Evolutionary conservation across 306 rosid genomes (phyloP), one percentile per base, ranked within the genome.

Genomic region (Biancaea sappan): DNA sequence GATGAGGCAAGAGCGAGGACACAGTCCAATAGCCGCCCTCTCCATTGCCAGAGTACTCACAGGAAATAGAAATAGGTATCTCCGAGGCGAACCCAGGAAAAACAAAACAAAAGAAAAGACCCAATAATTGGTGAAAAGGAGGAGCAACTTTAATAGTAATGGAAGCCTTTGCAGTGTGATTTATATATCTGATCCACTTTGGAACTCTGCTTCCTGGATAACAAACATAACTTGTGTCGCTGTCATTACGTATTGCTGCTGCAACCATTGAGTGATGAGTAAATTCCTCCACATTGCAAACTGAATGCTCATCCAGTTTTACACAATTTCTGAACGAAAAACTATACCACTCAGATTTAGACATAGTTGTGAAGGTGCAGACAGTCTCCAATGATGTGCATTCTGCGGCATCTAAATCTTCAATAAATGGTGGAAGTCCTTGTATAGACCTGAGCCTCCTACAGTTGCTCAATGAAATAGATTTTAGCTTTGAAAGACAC

Each of bases 31-130:
- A n/a, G n/a, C n/a, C n/a, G n/a, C n/a, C n/a, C n/a, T n/a, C n/a
- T n/a, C n/a, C n/a, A n/a, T n/a, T n/a, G n/a, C n/a, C 32, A 25
- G 32, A 24, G 41, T 6, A 31, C 31, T 31, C 7, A 15, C 14
- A 59, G 25, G 24, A 31, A n/a, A 31, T 15, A 11, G 1, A 0
- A 4, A 2, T 2, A 13, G 3, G 0, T 16, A 7, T 3, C 2
- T 5, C 3, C 16, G 40, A 3, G 66, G 11, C 2, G 6, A 9
- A 3, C 2, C n/a, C 22, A 15, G 43, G 5, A 34, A 60, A 46
- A 32, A 60, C 28, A 34, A 4, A 60, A 16, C 46, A 77, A 53
- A 56, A 82, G 44, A 77, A 21, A 7, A 82, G 67, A 5, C 79
- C 85, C 4, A 50, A 32, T 31, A 73, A 14, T 8, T 50, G 35